phyloP scores from a whole-genome alignment of 257 asterid species.

The Fraxinus cuspidata region DNA sequence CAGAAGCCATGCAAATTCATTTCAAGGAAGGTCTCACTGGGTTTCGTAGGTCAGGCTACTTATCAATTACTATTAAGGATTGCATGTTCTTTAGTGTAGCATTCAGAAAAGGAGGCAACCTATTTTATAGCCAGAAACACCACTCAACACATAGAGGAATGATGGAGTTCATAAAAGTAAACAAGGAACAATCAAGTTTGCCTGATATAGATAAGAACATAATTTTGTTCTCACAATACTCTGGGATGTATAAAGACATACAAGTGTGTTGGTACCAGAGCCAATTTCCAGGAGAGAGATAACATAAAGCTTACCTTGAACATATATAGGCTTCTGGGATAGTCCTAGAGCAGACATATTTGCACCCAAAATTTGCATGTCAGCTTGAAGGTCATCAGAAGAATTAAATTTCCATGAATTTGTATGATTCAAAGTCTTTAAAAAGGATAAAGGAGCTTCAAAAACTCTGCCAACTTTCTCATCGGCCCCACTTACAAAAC shows the following conservation, averaged over 20 bases:
- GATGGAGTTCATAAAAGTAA: neutral
- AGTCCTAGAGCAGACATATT: constrained; percentile 97
- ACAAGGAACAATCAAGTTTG: neutral
- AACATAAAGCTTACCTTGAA: constrained; percentile 54
- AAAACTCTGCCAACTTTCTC: constrained; percentile 97
- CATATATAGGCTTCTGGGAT: constrained; percentile 94
- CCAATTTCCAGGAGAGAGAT: neutral
- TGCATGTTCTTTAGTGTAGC: neutral
- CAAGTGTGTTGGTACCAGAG: neutral
- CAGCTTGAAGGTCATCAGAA: constrained; percentile 59
- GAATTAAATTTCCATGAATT: constrained; percentile 36
- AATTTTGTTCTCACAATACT: neutral
- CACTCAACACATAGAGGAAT: neutral
- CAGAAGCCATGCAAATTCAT: neutral
- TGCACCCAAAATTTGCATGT: constrained; percentile 87
- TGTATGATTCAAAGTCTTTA: constrained; percentile 75
- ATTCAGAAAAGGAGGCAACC: neutral
- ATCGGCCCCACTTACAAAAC: constrained; percentile 89
- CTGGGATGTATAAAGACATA: neutral
- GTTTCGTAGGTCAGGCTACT: neutral
- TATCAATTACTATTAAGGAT: neutral
- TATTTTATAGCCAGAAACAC: neutral
- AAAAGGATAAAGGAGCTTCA: constrained; percentile 90
- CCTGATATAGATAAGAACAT: neutral
- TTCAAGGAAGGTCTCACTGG: neutral